phyloP scores from a whole-genome alignment of 1,284 basidiomycete genomes.

The Ustilago crameri region DNA sequence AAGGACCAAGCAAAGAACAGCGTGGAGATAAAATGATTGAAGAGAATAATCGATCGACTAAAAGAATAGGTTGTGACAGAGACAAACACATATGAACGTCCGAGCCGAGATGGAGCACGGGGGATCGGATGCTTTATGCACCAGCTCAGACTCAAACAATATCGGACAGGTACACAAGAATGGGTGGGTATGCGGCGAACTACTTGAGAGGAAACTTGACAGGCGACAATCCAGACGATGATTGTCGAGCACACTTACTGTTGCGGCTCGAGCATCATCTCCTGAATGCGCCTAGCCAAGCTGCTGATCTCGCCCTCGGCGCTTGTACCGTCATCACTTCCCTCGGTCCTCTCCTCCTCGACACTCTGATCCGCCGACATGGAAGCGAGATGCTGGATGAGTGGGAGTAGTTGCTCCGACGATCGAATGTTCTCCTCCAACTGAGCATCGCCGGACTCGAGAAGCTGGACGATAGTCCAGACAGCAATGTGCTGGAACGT shows the following conservation, averaged over 20 bases:
- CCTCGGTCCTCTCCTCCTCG: slow-evolving; percentile 49
- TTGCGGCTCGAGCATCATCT: slow-evolving; percentile 58
- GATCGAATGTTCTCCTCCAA: slow-evolving; percentile 66
- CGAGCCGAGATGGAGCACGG: no score
- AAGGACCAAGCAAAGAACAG: no score
- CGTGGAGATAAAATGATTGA: no score
- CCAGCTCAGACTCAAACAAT: no score
- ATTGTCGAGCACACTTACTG: slow-evolving; percentile 5
- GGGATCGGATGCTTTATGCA: no score
- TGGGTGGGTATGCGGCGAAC: slow-evolving; percentile 1
- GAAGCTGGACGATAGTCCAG: slow-evolving; percentile 89
- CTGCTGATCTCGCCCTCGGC: slow-evolving; percentile 65
- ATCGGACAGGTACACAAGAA: background rate
- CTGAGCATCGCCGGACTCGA: slow-evolving; percentile 84
- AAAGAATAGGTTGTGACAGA: no score
- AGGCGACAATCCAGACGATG: background rate
- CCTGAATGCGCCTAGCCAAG: slow-evolving; percentile 62
- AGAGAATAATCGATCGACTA: no score
- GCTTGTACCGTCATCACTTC: slow-evolving; percentile 54
- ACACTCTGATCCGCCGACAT: slow-evolving; percentile 41
- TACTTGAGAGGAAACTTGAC: background rate
- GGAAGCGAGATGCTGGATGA: slow-evolving; percentile 57
- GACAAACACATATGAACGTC: no score
- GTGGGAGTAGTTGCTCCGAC: slow-evolving; percentile 58
- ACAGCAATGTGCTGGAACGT: slow-evolving; percentile 99